Base-by-base conservation (phyloP, 75 land plant genomes). In the Adiantum capillusveneris region DNA sequence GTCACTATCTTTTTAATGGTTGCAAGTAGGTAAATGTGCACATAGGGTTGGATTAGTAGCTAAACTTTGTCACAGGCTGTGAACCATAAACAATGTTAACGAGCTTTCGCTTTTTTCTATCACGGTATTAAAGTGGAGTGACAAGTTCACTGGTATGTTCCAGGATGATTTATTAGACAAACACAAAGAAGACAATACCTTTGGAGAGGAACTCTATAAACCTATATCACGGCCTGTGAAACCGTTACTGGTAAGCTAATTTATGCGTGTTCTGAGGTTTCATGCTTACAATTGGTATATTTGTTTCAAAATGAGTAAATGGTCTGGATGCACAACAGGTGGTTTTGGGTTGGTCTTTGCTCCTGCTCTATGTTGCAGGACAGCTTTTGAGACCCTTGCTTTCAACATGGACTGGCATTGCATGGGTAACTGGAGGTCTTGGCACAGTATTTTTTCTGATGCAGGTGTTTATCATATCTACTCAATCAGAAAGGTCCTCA, bases 401-500 rank as follows among this genome's bases (percentile, higher is more conserved):
- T 18, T 63, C 82, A 14, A 75, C 87, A 24, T 76, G 79, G 87
- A 82, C 74, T 51, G 98, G 94, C 27, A 52, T 82, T 57, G 65
- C 81, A n/a, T 66, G 80, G 52, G 61, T 79, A n/a, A 65, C 69
- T 0, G 63, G 64, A 25, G 75, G 69, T 1, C 57, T 93, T 31
- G 72, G 46, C 0, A 25, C 77, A 20, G 78, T 87, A 18, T 73
- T 83, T 9, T 31, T 75, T 1, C 66, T 80, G 2, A 80, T 91
- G 85, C 88, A 84, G 14, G 53, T 81, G 30, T 71, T 84, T 45
- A 77, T 88, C 37, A 22, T 55, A 2, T 88, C 75, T 67, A 74
- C 93, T 19, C 88, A 88, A 68, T 69, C 93, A 25, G 93, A 88
- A 59, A 84, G 93, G 36, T n/a, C 53, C 19, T 84, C 92, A 11